phyloP scores from a whole-genome alignment of 345 rosid genomes.

The Citrus hindsii region DNA sequence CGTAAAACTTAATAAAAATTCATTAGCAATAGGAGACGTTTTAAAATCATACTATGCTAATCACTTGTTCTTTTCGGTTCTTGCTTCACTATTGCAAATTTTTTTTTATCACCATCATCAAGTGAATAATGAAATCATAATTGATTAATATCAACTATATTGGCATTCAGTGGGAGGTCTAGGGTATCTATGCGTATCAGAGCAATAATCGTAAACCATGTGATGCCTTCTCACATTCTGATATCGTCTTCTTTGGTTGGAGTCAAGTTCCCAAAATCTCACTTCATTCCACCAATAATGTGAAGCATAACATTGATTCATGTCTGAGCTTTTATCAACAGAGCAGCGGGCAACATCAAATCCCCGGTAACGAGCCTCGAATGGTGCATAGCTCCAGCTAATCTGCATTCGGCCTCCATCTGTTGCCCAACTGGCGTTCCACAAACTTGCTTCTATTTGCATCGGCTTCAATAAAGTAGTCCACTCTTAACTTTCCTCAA shows the following conservation, averaged over 20 bases:
- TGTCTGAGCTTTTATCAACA: no score
- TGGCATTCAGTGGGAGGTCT: slow-evolving; percentile 28
- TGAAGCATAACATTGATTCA: slow-evolving; percentile 23
- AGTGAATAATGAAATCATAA: no score
- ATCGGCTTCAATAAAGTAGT: slow-evolving; percentile 52
- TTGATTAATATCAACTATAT: not conserved
- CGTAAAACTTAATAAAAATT: no score
- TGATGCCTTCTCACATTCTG: slow-evolving; percentile 21
- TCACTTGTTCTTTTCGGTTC: no score
- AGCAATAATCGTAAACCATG: slow-evolving; percentile 44
- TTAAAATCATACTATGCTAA: no score
- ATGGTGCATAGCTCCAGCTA: slow-evolving; percentile 57
- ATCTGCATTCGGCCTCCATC: slow-evolving; percentile 51
- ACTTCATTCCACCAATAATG: slow-evolving; percentile 59
- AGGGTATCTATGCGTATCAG: slow-evolving; percentile 26
- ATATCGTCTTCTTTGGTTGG: slow-evolving; percentile 11
- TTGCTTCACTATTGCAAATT: no score
- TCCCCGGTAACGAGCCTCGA: slow-evolving; percentile 40
- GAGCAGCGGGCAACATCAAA: slow-evolving; percentile 22
- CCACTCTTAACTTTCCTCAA: slow-evolving; percentile 33
- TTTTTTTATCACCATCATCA: no score
- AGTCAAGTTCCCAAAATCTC: slow-evolving; percentile 28
- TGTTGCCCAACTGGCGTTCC: slow-evolving; percentile 71
- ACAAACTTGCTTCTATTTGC: slow-evolving; percentile 54
- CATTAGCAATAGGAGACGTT: no score